phyloP scores from a whole-genome alignment of 164 flowering plant species.

The Houttuynia cordata region DNA sequence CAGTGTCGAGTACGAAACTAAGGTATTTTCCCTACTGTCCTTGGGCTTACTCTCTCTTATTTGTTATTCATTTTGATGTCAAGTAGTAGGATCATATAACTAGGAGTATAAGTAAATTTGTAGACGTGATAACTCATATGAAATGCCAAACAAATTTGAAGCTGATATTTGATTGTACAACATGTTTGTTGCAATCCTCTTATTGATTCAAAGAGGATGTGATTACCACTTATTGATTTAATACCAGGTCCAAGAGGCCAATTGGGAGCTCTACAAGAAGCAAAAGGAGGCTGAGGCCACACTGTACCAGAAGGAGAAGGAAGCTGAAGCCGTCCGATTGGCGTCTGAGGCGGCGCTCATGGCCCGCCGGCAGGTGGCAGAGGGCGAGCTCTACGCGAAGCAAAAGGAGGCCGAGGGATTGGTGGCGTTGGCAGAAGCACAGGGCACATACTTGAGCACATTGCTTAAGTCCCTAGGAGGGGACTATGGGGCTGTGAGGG shows the following conservation, averaged over 20 bases:
- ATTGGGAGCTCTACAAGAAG: slow-evolving; percentile 21
- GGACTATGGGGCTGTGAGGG: slow-evolving; percentile 23
- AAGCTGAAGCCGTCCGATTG: background rate
- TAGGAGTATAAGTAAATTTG: no score
- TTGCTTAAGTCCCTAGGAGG: slow-evolving; percentile 20
- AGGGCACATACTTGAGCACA: slow-evolving; percentile 19
- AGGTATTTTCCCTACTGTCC: background rate
- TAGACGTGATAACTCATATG: no score
- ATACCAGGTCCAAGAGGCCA: slow-evolving; percentile 23
- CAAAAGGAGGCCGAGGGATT: slow-evolving; percentile 19
- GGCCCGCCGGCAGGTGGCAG: background rate
- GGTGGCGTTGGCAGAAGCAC: slow-evolving; percentile 15
- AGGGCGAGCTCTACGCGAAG: slow-evolving; percentile 5
- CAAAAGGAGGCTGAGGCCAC: slow-evolving; percentile 23
- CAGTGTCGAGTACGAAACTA: slow-evolving; percentile 17
- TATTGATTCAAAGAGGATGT: no score
- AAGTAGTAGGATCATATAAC: no score
- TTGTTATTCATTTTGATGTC: background rate
- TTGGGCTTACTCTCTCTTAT: background rate
- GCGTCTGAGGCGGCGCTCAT: background rate
- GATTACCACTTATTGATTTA: background rate
- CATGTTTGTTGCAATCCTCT: background rate
- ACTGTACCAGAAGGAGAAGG: slow-evolving; percentile 11
- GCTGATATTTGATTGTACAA: no score
- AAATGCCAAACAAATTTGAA: background rate